phyloP scores from a whole-genome alignment of 164 flowering plant genomes.

The Vitis riparia region DNA sequence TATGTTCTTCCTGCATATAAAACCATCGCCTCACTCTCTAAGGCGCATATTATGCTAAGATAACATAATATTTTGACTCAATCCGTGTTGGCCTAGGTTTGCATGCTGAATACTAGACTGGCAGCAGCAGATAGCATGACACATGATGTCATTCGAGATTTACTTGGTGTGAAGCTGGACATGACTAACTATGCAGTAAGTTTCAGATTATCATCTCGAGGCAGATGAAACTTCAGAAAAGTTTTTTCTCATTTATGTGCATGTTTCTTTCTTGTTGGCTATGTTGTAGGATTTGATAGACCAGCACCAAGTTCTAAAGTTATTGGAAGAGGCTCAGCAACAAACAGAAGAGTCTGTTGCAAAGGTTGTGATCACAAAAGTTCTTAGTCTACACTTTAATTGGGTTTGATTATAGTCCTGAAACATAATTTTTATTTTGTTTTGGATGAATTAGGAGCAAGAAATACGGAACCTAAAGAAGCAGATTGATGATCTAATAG shows the following conservation, averaged over 20 bases:
- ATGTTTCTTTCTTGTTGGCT: constrained; percentile 1
- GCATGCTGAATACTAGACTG: constrained; percentile 70
- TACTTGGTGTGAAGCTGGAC: constrained; percentile 88
- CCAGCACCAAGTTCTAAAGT: constrained; percentile 57
- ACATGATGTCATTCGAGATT: constrained; percentile 90
- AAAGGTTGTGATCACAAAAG: constrained; percentile 38
- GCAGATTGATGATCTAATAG: constrained; percentile 48
- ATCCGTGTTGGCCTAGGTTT: constrained; percentile 43
- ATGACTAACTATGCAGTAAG: constrained; percentile 86
- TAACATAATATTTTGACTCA: not conserved
- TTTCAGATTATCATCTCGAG: constrained; percentile 8
- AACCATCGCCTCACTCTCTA: not conserved
- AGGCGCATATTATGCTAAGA: not conserved
- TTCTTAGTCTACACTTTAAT: not conserved
- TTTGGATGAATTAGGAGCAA: constrained; percentile 45
- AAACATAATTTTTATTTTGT: not conserved
- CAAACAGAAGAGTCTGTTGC: constrained; percentile 43
- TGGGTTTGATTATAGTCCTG: not conserved
- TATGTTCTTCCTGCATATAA: not conserved
- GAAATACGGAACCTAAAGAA: constrained; percentile 50
- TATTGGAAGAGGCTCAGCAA: constrained; percentile 63
- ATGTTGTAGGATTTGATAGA: constrained; percentile 61
- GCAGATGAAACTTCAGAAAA: not conserved
- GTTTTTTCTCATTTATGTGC: not conserved
- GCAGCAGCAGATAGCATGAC: constrained; percentile 95